Conservation (phyloP, 1,284 basidiomycete genomes). For the Malassezia sp. region DNA sequence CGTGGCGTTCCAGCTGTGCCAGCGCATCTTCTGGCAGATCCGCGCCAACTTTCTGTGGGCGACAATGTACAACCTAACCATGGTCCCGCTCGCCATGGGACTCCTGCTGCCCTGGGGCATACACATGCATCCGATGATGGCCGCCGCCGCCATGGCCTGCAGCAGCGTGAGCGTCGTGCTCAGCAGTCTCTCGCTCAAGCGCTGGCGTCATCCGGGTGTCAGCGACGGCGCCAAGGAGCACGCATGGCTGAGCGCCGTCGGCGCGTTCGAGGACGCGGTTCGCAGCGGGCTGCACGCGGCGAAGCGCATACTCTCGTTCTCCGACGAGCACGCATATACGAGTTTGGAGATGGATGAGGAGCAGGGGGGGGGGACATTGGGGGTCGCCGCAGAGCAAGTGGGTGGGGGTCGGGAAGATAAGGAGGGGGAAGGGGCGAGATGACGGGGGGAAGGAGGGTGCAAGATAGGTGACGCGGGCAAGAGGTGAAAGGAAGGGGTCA, state of each 20-base stretch:
- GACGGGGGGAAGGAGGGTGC: too few species aligned
- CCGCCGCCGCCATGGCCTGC: constrained; percentile 93
- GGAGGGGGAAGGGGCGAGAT: too few species aligned
- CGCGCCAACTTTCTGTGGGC: constrained; percentile 51
- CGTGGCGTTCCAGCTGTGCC: constrained; percentile 80
- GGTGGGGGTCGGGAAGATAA: too few species aligned
- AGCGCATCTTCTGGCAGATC: constrained; percentile 80
- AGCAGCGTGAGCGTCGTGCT: constrained; percentile 90
- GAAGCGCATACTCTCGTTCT: not conserved
- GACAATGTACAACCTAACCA: constrained; percentile 68
- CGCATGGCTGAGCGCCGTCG: too few species aligned
- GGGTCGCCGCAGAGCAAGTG: too few species aligned
- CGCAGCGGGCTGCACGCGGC: not conserved
- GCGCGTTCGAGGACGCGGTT: too few species aligned
- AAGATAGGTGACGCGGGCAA: too few species aligned
- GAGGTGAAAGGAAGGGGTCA: too few species aligned
- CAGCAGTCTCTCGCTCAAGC: constrained; percentile 69
- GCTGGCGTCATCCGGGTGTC: constrained; percentile 43
- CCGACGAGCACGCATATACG: too few species aligned
- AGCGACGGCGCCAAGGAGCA: not conserved
- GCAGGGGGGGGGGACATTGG: too few species aligned
- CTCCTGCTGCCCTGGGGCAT: constrained; percentile 80
- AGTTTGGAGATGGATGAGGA: too few species aligned
- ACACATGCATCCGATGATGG: constrained; percentile 94
- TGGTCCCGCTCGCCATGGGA: constrained; percentile 98